Evolutionary conservation across 2,329 filamentous ascomycete genomes (phyloP).

Genomic region (Meredithiella fracta): DNA sequence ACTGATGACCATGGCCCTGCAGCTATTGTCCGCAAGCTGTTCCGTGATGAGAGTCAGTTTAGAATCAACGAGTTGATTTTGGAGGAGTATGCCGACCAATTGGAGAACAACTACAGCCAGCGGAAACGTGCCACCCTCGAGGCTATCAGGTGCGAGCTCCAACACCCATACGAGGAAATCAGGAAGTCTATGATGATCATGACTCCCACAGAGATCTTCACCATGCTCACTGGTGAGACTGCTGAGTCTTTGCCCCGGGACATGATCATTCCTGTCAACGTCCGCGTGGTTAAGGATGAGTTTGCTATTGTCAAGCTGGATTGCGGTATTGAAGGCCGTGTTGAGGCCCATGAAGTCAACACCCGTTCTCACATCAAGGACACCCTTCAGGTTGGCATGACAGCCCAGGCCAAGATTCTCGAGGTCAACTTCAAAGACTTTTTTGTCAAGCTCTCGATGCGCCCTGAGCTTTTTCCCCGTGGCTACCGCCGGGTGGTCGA

Average conservation of each 20-base stretch:
- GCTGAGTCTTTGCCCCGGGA: conserved; percentile 64
- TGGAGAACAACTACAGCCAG: conserved; percentile 84
- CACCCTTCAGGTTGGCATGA: conserved; percentile 64
- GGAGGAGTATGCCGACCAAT: conserved; percentile 91
- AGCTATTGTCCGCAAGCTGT: conserved; percentile 85
- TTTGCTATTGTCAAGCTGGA: conserved; percentile 89
- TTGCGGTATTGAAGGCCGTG: conserved; percentile 79
- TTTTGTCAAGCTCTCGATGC: conserved; percentile 64
- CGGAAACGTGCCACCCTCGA: conserved; percentile 90
- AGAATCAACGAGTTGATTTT: conserved; percentile 91
- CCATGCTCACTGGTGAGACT: conserved; percentile 92
- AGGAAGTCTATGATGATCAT: conserved; percentile 61
- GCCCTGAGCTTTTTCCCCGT: conserved; percentile 52
- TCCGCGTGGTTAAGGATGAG: conserved; percentile 77
- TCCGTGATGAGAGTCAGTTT: conserved; percentile 84
- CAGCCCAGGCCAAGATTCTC: conserved; percentile 71
- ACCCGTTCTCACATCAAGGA: conserved; percentile 55
- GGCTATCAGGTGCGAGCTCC: conserved; percentile 84
- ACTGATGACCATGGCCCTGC: conserved; percentile 77
- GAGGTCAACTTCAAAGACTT: conserved; percentile 80
- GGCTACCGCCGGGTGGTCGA: conserved; percentile 56
- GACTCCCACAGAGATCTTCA: conserved; percentile 67
- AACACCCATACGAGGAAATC: conserved; percentile 86
- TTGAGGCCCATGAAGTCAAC: conserved; percentile 69
- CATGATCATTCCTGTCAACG: conserved; percentile 83